Evolutionary conservation across 495 filamentous ascomycete genomes (phyloP).

Genomic region (Xylaria acuta): DNA sequence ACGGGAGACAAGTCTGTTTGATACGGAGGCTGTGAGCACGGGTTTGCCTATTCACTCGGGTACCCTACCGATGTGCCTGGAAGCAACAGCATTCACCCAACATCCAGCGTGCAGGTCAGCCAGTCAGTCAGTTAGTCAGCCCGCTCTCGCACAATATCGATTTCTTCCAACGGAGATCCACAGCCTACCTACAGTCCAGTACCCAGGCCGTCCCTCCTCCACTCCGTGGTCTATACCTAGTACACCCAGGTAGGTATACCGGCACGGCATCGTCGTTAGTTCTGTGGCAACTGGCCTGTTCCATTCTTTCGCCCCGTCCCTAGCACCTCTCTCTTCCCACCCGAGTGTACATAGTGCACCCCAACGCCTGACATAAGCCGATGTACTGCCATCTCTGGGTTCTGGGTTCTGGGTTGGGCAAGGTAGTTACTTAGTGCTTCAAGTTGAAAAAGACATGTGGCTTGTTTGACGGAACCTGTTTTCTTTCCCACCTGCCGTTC

Average conservation of each 20-base stretch:
- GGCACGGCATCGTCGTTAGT: not conserved
- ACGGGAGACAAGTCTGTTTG: not conserved
- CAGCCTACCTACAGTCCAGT: not conserved
- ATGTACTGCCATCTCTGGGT: not conserved
- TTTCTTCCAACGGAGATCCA: conserved; percentile 3
- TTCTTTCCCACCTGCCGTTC: conserved; percentile 25
- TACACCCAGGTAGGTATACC: not conserved
- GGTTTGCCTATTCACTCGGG: not conserved
- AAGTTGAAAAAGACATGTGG: conserved; percentile 41
- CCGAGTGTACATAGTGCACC: not conserved
- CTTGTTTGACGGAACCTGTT: conserved; percentile 34
- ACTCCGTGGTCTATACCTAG: not conserved
- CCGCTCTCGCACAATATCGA: conserved; percentile 3
- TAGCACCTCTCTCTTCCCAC: not conserved
- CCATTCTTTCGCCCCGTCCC: not conserved
- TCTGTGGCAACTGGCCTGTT: conserved; percentile 1
- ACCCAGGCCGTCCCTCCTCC: not conserved
- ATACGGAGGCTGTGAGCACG: not conserved
- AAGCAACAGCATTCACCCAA: conserved; percentile 1
- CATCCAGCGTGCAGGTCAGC: not conserved
- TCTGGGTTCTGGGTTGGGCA: not conserved
- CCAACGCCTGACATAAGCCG: conserved; percentile 11
- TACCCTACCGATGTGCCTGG: not conserved
- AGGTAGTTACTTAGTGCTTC: not conserved
- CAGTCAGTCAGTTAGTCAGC: not conserved